These are phyloP conservation scores for Macrolepiota dolichaula DNA, from an alignment of 768 basidiomycete genomes.

Conservation along the genomic window DNA sequence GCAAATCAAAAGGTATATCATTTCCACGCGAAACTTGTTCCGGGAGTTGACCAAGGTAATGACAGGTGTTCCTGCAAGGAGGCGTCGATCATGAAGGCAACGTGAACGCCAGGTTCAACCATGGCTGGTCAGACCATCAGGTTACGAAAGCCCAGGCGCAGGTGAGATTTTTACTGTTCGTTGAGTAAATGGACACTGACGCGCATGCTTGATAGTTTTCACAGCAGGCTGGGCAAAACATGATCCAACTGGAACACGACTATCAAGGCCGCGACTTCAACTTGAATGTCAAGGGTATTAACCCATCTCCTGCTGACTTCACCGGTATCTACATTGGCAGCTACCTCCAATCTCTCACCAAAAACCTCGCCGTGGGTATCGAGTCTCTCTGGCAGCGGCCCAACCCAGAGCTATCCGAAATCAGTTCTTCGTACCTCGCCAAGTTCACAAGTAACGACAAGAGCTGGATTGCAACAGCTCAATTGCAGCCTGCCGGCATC, in stretches of 20 bases:
- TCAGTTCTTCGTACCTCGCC: slow-evolving; percentile 72
- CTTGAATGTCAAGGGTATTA: slow-evolving; percentile 82
- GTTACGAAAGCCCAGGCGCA: slow-evolving; percentile 87
- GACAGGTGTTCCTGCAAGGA: slow-evolving; percentile 87
- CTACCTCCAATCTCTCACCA: slow-evolving; percentile 90
- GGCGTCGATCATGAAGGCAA: slow-evolving; percentile 92
- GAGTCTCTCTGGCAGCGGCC: slow-evolving; percentile 84
- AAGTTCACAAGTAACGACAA: slow-evolving; percentile 72
- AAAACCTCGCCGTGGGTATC: slow-evolving; percentile 83
- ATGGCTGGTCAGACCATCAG: slow-evolving; percentile 76
- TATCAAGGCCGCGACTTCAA: slow-evolving; percentile 85
- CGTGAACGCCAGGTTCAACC: slow-evolving; percentile 84
- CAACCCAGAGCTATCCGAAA: slow-evolving; percentile 65
- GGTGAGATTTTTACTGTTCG: slow-evolving; percentile 41
- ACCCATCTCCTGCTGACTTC: slow-evolving; percentile 83
- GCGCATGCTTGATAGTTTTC: slow-evolving; percentile 54
- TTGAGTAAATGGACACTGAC: not conserved
- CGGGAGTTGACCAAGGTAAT: slow-evolving; percentile 20
- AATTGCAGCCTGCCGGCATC: slow-evolving; percentile 77
- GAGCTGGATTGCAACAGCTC: slow-evolving; percentile 92
- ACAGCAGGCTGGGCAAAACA: slow-evolving; percentile 73
- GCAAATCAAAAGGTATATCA: slow-evolving; percentile 71
- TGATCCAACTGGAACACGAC: slow-evolving; percentile 94
- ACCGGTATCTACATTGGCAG: slow-evolving; percentile 92
- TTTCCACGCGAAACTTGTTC: slow-evolving; percentile 10